Base-by-base conservation (phyloP, 2,329 filamentous ascomycete species). In the Aspergillus unguis region DNA sequence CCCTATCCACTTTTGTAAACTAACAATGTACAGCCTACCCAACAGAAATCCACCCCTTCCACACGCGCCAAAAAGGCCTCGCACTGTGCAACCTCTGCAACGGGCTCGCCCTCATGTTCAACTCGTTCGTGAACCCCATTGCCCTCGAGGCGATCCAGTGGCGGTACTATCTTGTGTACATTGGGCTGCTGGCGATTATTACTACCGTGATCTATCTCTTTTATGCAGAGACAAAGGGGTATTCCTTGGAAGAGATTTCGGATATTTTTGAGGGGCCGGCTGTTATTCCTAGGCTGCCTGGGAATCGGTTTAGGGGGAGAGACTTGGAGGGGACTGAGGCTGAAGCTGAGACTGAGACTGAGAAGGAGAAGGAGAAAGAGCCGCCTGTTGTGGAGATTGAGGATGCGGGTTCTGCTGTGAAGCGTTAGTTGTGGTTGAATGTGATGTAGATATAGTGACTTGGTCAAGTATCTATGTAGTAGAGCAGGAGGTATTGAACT, bases 21-120 rank as follows among this genome's bases (percentile, higher is more conserved):
- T 17, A 17, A 17, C 17, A 17, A 17, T 17, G 17, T 17, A 17
- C 17, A 17, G 17, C 17, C 17, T 17, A 17, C 17, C 17, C 17
- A 17, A 1, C 17, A 17, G 17, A 85, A 68, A 72, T 85, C 31
- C 72, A 84, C 11, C 81, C 82, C 0, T 85, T 82, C 70, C 74
- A 77, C 71, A 83, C 55, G 27, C 80, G 82, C 44, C 56, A 61
- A 26, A 65, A 64, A 45, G 67, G 66, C 1, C 38, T 67, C 0
- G 62, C 63, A 1, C 53, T 65, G 6, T 57, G 59, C 11, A 44
- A 66, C 23, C 55, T 67, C 11, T 58, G 59, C 1, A 59, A 64
- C 5, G 63, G 67, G 32, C 49, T 51, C 6, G 61, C 61, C 1
- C 44, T 66, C 4, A 55, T 68, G 32, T 42, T 64, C 7, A 37